Conservation (phyloP, 176 grass and related monocot genomes). For the Lolium perenne region DNA sequence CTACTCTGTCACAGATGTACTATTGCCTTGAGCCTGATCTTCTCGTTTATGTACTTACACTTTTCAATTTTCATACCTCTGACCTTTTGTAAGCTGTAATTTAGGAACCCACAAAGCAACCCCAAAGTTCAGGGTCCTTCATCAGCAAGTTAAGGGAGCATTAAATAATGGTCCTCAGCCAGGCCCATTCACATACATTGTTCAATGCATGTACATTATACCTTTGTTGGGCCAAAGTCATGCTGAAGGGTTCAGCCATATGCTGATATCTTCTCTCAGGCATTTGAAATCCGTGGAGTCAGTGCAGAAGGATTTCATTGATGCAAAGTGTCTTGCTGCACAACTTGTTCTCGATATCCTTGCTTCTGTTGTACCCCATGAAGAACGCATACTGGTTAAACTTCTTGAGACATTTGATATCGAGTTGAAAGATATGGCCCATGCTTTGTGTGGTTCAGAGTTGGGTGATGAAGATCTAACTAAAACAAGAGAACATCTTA, state of each 20-base stretch:
- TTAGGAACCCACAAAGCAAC: slow-evolving; percentile 87
- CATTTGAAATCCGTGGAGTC: slow-evolving; percentile 70
- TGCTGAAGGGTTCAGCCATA: slow-evolving; percentile 89
- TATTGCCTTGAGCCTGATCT: slow-evolving; percentile 24
- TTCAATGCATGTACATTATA: slow-evolving; percentile 87
- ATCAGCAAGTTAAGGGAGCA: slow-evolving; percentile 67
- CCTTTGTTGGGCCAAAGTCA: slow-evolving; percentile 73
- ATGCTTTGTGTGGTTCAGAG: slow-evolving; percentile 63
- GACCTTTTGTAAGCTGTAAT: slow-evolving; percentile 38
- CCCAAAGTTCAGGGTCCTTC: slow-evolving; percentile 79
- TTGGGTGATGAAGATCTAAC: slow-evolving; percentile 50
- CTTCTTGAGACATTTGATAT: slow-evolving; percentile 88
- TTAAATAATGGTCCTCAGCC: slow-evolving; percentile 78
- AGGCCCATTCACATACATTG: slow-evolving; percentile 92
- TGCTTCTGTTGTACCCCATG: slow-evolving; percentile 63
- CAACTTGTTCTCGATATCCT: slow-evolving; percentile 72
- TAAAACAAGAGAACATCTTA: slow-evolving; percentile 54
- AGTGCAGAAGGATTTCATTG: slow-evolving; percentile 62
- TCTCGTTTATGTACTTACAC: background rate
- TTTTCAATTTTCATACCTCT: background rate
- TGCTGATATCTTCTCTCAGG: slow-evolving; percentile 78
- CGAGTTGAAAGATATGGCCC: slow-evolving; percentile 71
- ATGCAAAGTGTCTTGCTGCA: slow-evolving; percentile 73
- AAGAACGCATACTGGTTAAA: slow-evolving; percentile 86
- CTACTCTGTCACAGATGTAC: background rate